These are phyloP conservation scores for Candida sithepensis DNA, from an alignment of 805 yeast genomes.

Conservation along the genomic window DNA sequence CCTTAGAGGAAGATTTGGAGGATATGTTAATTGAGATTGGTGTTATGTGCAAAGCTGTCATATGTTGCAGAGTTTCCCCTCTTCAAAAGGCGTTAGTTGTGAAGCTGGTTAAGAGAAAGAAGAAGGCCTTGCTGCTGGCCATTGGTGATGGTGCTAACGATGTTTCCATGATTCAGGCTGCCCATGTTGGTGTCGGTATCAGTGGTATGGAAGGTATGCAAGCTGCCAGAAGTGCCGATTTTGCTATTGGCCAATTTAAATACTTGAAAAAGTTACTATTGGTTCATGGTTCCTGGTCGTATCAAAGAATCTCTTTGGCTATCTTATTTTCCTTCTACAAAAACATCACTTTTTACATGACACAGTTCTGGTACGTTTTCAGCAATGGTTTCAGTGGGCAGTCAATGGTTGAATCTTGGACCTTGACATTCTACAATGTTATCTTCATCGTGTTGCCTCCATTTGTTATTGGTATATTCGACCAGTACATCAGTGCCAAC, in stretches of 20 bases:
- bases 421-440: slow-evolving; percentile 92
- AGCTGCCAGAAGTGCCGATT: slow-evolving; percentile 97
- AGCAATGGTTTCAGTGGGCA: slow-evolving; percentile 92
- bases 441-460: slow-evolving; percentile 95
- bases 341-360: slow-evolving; percentile 92
- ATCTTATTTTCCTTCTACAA: slow-evolving; percentile 94
- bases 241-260: slow-evolving; percentile 93
- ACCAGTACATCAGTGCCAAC: slow-evolving; percentile 90
- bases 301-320: slow-evolving; percentile 89
- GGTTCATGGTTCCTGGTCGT: slow-evolving; percentile 98
- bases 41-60: slow-evolving; percentile 86
- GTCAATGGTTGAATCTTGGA: slow-evolving; percentile 96
- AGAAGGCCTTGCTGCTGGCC: slow-evolving; percentile 74
- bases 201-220: slow-evolving; percentile 99
- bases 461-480: slow-evolving; percentile 92
- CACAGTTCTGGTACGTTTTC: slow-evolving; percentile 97
- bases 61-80: slow-evolving; percentile 98
- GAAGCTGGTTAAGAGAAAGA: slow-evolving; percentile 82
- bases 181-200: slow-evolving; percentile 98
- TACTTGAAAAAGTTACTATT: slow-evolving; percentile 76
- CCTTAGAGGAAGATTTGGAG: slow-evolving; percentile 78
- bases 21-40: slow-evolving; percentile 77
- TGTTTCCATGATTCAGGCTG: slow-evolving; percentile 98
- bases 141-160: slow-evolving; percentile 99
- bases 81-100: slow-evolving; percentile 95